Evolutionary conservation across 2,329 filamentous ascomycete genomes (phyloP).

Genomic region (Zymoseptoria passerinii): DNA sequence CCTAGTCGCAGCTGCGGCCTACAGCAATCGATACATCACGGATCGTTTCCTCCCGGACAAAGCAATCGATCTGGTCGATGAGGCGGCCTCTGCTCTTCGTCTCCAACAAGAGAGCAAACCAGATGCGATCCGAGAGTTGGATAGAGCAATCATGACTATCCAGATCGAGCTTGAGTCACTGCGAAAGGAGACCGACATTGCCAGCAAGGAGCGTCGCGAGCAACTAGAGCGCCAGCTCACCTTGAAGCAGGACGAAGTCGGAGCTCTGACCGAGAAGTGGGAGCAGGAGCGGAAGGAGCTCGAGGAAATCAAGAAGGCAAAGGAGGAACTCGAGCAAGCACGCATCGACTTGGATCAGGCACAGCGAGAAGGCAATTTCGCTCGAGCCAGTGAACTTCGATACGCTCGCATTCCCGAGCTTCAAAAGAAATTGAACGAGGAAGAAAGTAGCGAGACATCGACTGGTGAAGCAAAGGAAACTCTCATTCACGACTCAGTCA

Average conservation of each 20-base stretch:
- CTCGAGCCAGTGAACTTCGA: slow-evolving; percentile 77
- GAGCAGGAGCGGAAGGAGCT: slow-evolving; percentile 82
- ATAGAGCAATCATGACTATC: slow-evolving; percentile 93
- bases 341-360: slow-evolving; percentile 79
- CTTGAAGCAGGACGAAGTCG: slow-evolving; percentile 66
- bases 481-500: slow-evolving; percentile 90
- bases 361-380: slow-evolving; percentile 81
- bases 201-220: slow-evolving; percentile 77
- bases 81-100: slow-evolving; percentile 82
- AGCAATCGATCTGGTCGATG: slow-evolving; percentile 92
- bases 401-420: slow-evolving; percentile 80
- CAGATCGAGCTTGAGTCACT: slow-evolving; percentile 94
- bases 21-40: slow-evolving; percentile 93
- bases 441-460: slow-evolving; percentile 47
- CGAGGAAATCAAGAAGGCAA: slow-evolving; percentile 74
- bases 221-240: slow-evolving; percentile 74
- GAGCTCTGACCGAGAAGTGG: slow-evolving; percentile 73
- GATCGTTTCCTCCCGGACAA: slow-evolving; percentile 95
- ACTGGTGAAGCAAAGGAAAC: slow-evolving; percentile 36
- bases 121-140: slow-evolving; percentile 83
- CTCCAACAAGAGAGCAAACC: slow-evolving; percentile 96
- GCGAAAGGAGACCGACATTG: slow-evolving; percentile 85
- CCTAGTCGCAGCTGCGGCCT: slow-evolving; percentile 80
- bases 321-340: slow-evolving; percentile 81
- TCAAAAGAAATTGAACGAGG: slow-evolving; percentile 70